Percentiles rank a stretch among this genome's conserved stretches.
Conservation (phyloP, 495 filamentous ascomycete genomes). For the Acidomyces sp. region DNA sequence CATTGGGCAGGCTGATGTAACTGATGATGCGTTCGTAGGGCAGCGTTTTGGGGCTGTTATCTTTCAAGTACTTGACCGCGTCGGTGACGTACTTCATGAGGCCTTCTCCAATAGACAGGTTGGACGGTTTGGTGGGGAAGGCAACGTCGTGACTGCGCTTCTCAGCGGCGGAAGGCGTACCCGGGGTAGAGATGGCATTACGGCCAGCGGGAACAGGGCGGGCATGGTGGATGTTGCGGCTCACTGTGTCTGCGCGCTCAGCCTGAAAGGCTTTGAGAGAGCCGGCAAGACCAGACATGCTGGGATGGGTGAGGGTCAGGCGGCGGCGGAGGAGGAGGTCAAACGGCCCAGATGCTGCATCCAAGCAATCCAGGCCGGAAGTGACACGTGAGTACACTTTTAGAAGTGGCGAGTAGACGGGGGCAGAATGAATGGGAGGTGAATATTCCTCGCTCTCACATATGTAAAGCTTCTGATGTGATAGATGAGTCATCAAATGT, state of each 20-base stretch:
- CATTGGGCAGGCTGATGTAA: constrained; percentile 49
- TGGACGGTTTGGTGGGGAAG: neutral
- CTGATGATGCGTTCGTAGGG: constrained; percentile 59
- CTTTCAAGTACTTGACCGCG: constrained; percentile 72
- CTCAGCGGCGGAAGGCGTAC: constrained; percentile 17
- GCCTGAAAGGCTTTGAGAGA: constrained; percentile 11
- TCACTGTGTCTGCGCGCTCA: constrained; percentile 19
- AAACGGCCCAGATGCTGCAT: constrained; percentile 14
- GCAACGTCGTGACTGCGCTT: constrained; percentile 33
- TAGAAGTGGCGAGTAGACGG: too few relatives aligned
- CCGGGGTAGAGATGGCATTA: constrained; percentile 18
- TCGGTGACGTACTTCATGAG: constrained; percentile 75
- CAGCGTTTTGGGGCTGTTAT: constrained; percentile 50
- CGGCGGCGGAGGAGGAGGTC: neutral
- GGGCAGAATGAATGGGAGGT: too few relatives aligned
- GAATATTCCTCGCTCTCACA: too few relatives aligned
- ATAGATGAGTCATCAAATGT: too few relatives aligned
- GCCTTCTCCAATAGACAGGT: constrained; percentile 41
- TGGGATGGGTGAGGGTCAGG: constrained; percentile 5
- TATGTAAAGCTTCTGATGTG: too few relatives aligned
- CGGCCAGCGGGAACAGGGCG: constrained; percentile 10
- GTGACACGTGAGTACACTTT: too few relatives aligned
- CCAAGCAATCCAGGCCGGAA: constrained; percentile 13
- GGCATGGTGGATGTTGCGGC: constrained; percentile 12
- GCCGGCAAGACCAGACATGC: constrained; percentile 23